phyloP scores from a whole-genome alignment of 129 eudicot genomes.

The Lactuca saligna region DNA sequence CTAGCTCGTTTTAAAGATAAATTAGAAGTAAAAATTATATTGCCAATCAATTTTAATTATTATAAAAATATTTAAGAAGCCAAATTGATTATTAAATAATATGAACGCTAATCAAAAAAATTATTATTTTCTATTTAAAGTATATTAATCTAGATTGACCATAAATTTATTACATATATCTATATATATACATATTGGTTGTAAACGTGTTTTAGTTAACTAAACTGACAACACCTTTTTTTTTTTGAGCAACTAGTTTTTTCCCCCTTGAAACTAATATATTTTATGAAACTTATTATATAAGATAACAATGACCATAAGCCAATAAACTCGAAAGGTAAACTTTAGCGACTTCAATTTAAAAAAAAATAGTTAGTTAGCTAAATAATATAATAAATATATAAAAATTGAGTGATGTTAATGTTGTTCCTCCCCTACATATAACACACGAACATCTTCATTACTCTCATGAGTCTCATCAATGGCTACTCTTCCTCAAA shows the following conservation, averaged over 20 bases:
- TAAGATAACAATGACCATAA: not conserved
- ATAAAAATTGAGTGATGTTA: not conserved
- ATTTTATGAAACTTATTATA: not conserved
- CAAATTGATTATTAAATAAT: no score
- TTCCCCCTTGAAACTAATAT: not conserved
- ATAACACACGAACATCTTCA: not conserved
- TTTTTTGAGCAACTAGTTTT: no score
- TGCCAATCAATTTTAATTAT: no score
- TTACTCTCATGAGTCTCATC: slow-evolving; percentile 5
- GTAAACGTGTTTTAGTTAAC: not conserved
- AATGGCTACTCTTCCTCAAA: slow-evolving; percentile 18
- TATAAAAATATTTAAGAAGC: not conserved
- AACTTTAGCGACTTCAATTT: not conserved
- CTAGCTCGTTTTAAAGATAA: not conserved
- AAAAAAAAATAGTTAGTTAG: not conserved
- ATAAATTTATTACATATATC: no score
- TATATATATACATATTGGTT: no score
- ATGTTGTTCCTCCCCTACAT: slow-evolving; percentile 12
- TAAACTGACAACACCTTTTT: not conserved
- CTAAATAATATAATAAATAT: not conserved
- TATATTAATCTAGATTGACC: not conserved
- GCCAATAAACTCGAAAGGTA: not conserved
- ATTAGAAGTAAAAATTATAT: no score
- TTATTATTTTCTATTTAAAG: no score
- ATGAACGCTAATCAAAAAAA: not conserved